Evolutionary conservation across 257 asterid genomes (phyloP).

Genomic region (Solanum corneliomulleri): DNA sequence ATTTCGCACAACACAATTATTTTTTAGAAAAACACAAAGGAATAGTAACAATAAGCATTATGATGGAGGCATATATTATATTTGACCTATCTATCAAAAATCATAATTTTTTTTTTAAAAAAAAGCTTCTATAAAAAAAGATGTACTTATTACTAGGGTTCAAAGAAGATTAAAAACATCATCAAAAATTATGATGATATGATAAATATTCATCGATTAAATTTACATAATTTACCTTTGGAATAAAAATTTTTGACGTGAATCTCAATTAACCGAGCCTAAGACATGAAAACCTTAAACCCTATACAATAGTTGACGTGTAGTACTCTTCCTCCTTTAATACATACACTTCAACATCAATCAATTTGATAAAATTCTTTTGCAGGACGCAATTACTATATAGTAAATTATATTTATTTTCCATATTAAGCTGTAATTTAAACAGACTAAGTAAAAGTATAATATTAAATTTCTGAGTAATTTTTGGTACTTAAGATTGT

Average conservation of each 20-base stretch:
- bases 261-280: background rate
- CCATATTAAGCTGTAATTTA: background rate
- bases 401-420: background rate
- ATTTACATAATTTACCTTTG: too few relatives aligned
- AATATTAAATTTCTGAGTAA: background rate
- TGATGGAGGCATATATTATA: background rate
- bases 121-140: background rate
- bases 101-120: background rate
- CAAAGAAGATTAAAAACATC: background rate
- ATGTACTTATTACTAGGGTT: too few relatives aligned
- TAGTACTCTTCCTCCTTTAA: background rate
- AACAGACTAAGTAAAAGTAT: background rate
- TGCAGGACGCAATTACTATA: background rate
- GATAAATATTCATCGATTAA: too few relatives aligned
- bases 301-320: background rate
- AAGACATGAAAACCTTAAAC: background rate
- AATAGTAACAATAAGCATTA: background rate
- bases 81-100: background rate
- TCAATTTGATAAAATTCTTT: background rate
- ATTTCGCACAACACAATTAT: background rate
- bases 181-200: rapidly evolving
- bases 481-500: slow-evolving; percentile 29
- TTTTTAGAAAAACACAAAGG: background rate
- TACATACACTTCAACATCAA: background rate
- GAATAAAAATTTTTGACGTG: rapidly evolving